Base-by-base conservation (phyloP, 805 yeast genomes). In the Candida alai region DNA sequence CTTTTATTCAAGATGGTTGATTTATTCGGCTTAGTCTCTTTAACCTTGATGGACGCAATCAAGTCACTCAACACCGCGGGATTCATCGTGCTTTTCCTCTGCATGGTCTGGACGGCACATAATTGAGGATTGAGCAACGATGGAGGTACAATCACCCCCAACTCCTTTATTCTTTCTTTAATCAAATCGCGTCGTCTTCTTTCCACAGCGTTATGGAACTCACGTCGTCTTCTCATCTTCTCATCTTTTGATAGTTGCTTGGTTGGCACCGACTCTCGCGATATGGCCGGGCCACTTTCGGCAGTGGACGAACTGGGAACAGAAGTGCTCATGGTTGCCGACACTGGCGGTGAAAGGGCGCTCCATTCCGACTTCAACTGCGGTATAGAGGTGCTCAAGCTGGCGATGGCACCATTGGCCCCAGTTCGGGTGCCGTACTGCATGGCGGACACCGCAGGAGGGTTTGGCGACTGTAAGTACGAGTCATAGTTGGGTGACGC, bases 141-240 rank as follows among this genome's bases (percentile, higher is more conserved):
- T 1, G 87, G 90, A 1, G 97, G 97, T 1, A 89, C 84, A 31
- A 89, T 66, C 16, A 73, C 60, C 1, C 95, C 90, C 48, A 89
- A 65, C 47, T 86, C 95, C 52, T 83, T 82, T 42, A 89, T 88
- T 48, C 85, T 78, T 50, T 84, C 94, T 54, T 89, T 88, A 51
- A 89, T 89, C 47, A 86, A 68, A 56, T 90, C 97, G 42, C 97
- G 71, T 52, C 97, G 73, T 47, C 96, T 71, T 48, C 96, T 73
- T 58, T 89, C 97, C 4, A 89, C 97, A 1, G 95, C 96, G 53
- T 89, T 89, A 57, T 89, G 97, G 42, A 87, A 80, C 52, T 88
- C 96, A 40, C 95, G 65, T 42, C 96, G 72, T 42, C 95, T 71
- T 41, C 78, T 74, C 35, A 84, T 56, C 51, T 83, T 84, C 39